Evolutionary conservation across 805 yeast genomes (phyloP), one percentile per base, ranked within the genome.

Genomic region (Candida berthetii): DNA sequence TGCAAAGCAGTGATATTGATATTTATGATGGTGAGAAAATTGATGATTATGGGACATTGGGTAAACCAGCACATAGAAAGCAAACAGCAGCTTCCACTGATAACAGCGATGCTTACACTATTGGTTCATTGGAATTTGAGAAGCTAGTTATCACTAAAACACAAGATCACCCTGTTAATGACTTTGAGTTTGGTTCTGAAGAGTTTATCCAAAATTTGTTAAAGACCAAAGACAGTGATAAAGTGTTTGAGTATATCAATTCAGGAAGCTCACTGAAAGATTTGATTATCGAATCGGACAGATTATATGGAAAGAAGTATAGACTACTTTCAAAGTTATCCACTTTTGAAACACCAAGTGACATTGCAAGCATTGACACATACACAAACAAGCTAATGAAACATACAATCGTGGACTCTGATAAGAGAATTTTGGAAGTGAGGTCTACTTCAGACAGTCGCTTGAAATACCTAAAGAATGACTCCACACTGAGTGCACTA

Each of bases 101-200:
- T 29, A 29, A 29, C 7, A 42, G 43, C 13, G 51, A 47, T 20
- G 35, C 53, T n/a, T 52, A 49, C 41, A 50, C 53, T 22, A 52
- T 61, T 34, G 62, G 66, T 1, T 55, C 63, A 2, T 37, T 65
- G 31, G 62, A 60, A 31, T 60, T 65, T 48, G 69, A 68, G 41
- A 61, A 57, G 39, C 36, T 60, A 20, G 44, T 43, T 4, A 18
- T 47, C 7, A 48, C 43, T 46, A 74, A 37, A 14, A 17, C 11
- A 11, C 25, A 22, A 7, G 25, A 9, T 22, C 9, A n/a, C n/a
- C n/a, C 25, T 22, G 25, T 37, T 24, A 16, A 16, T 13, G 48
- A 76, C 43, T 63, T 73, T 2, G 82, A 77, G 40, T 71, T 79
- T 48, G 84, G 80, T 29, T 71, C 83, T 4, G 82, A 76, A 44